Percentiles rank a stretch among this genome's conserved stretches.
phyloP scores from a whole-genome alignment of 805 yeast genomes.

The Candida insectalens region DNA sequence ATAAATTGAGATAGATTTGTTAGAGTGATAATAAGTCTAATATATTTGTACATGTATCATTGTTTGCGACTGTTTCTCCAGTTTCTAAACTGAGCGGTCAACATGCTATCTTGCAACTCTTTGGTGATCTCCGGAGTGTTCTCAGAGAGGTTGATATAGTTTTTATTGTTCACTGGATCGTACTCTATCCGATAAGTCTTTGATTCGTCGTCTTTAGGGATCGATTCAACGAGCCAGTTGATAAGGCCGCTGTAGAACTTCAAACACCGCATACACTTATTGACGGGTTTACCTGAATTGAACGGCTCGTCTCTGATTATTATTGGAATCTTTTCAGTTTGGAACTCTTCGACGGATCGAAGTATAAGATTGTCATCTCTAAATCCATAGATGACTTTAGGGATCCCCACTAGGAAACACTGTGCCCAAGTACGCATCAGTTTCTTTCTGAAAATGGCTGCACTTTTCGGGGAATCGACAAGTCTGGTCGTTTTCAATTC shows the following conservation, averaged over 20 bases:
- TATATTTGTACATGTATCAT: not conserved
- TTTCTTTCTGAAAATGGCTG: constrained; percentile 63
- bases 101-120: constrained; percentile 22
- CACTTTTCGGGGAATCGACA: constrained; percentile 46
- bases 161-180: constrained; percentile 38
- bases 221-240: constrained; percentile 58
- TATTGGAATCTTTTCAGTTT: constrained; percentile 72
- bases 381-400: constrained; percentile 77
- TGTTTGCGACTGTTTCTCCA: constrained; percentile 37
- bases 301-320: constrained; percentile 40
- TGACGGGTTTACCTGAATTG: constrained; percentile 20
- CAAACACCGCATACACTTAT: constrained; percentile 69
- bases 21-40: no score
- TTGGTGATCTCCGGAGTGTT: constrained; percentile 25
- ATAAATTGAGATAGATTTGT: not conserved
- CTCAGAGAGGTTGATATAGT: constrained; percentile 39
- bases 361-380: constrained; percentile 65
- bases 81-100: constrained; percentile 40
- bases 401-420: constrained; percentile 79
- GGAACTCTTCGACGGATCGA: constrained; percentile 60
- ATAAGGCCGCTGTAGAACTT: constrained; percentile 81
- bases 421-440: constrained; percentile 86
- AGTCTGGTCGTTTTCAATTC: constrained; percentile 70
- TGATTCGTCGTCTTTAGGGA: constrained; percentile 42
- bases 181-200: constrained; percentile 47